phyloP scores from a whole-genome alignment of 441 rosid genomes.

The Iberis amara region DNA sequence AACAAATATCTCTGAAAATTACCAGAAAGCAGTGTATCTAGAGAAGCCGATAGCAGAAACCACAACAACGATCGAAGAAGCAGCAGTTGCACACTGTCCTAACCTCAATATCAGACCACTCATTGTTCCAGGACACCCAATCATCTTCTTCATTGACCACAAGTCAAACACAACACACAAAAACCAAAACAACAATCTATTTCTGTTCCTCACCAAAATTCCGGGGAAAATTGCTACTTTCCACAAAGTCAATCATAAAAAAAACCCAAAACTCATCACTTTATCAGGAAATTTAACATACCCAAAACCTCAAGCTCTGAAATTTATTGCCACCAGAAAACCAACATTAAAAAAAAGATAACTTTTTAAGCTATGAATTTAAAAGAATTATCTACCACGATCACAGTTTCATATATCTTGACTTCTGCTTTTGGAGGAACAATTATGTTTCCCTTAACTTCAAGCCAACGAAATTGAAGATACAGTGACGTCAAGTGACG shows the following conservation, averaged over 20 bases:
- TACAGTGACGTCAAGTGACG: conserved; percentile 22
- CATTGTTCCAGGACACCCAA: conserved; percentile 33
- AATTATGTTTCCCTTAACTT: conserved; percentile 29
- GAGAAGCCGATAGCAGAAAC: conserved; percentile 30
- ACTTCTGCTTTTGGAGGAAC: conserved; percentile 1
- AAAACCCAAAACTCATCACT: not conserved
- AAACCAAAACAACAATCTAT: not conserved
- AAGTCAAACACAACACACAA: not conserved
- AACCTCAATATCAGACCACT: conserved; percentile 30
- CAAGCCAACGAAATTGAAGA: conserved; percentile 27
- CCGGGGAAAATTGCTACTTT: not conserved
- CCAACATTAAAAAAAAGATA: not conserved
- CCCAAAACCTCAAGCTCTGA: conserved; percentile 11
- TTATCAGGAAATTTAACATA: not conserved
- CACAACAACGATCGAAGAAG: conserved; percentile 34
- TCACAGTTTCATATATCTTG: not conserved
- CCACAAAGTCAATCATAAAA: conserved; percentile 1
- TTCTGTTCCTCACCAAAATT: not conserved
- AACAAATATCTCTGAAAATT: not conserved
- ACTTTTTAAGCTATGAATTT: no score
- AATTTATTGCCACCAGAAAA: not conserved
- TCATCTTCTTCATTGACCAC: conserved; percentile 25
- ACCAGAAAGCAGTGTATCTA: conserved; percentile 35
- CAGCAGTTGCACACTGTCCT: conserved; percentile 32
- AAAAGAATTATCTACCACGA: conserved; percentile 1